These are phyloP conservation scores for Backusella liffmaniae DNA, from an alignment of 192 early-diverging fungal genomes.

Conservation along the genomic window DNA sequence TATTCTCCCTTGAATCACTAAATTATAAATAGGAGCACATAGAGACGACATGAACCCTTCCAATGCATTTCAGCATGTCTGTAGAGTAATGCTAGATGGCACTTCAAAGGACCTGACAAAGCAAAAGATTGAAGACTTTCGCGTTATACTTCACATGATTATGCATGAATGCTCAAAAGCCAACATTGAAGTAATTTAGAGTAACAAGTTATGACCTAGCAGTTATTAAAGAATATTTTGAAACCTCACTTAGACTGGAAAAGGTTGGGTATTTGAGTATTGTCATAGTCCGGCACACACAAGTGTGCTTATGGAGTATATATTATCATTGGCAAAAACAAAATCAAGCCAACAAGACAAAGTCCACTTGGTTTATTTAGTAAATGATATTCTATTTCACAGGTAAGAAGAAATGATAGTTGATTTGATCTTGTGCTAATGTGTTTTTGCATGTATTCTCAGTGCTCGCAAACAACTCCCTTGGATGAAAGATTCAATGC, in stretches of 20 bases:
- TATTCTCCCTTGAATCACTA: slow-evolving; percentile 3
- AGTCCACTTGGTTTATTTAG: slow-evolving; percentile 49
- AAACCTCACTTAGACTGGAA: slow-evolving; percentile 41
- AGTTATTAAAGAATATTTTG: not conserved
- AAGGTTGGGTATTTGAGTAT: slow-evolving; percentile 48
- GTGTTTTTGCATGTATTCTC: not conserved
- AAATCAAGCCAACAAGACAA: slow-evolving; percentile 42
- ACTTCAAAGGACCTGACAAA: slow-evolving; percentile 14
- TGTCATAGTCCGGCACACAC: slow-evolving; percentile 42
- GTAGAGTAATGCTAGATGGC: slow-evolving; percentile 10
- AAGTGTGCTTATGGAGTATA: slow-evolving; percentile 33
- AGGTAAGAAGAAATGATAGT: slow-evolving; percentile 25
- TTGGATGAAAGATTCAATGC: slow-evolving; percentile 49
- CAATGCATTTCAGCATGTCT: not conserved
- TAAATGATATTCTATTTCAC: slow-evolving; percentile 53
- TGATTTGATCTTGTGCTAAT: too few relatives aligned
- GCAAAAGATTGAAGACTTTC: slow-evolving; percentile 24
- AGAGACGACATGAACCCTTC: not conserved
- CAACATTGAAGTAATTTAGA: slow-evolving; percentile 48
- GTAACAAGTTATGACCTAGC: not conserved
- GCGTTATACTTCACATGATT: slow-evolving; percentile 40
- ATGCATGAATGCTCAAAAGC: slow-evolving; percentile 55
- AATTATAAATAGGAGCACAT: slow-evolving; percentile 5
- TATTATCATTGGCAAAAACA: slow-evolving; percentile 42
- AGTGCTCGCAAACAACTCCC: slow-evolving; percentile 41